Percentiles rank a stretch among this genome's conserved stretches.
These are phyloP conservation scores for Epichloe uncinata DNA, from an alignment of 2,329 filamentous ascomycete genomes.

Conservation along the genomic window DNA sequence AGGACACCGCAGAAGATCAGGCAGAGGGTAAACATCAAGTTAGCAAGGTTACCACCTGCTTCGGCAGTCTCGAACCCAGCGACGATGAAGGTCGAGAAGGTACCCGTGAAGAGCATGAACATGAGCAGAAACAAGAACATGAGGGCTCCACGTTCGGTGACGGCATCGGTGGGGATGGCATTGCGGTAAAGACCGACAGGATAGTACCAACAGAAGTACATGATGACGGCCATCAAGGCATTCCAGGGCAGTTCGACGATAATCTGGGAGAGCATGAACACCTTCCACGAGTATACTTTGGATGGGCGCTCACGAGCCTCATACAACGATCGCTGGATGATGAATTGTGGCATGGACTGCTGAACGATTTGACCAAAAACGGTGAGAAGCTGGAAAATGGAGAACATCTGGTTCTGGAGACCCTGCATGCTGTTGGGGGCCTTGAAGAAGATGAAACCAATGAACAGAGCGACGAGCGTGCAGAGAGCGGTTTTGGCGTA, in stretches of 20 bases:
- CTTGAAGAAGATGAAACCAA: conserved; percentile 69
- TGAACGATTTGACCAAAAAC: conserved; percentile 70
- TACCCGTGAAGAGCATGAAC: conserved; percentile 71
- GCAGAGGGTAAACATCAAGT: conserved; percentile 58
- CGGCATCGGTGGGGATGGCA: conserved; percentile 45
- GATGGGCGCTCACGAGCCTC: conserved; percentile 75
- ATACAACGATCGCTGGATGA: conserved; percentile 68
- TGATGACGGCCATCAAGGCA: conserved; percentile 58
- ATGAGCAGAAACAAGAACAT: conserved; percentile 65
- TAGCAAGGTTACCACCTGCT: conserved; percentile 62
- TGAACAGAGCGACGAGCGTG: conserved; percentile 53
- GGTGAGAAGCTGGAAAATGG: conserved; percentile 71
- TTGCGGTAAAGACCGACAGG: conserved; percentile 66
- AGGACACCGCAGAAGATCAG: conserved; percentile 69
- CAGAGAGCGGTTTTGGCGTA: conserved; percentile 68
- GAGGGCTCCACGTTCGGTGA: conserved; percentile 56
- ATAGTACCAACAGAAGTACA: conserved; percentile 78
- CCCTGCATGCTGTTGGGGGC: conserved; percentile 61
- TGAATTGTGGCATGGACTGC: conserved; percentile 77
- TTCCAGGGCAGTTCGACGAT: conserved; percentile 81
- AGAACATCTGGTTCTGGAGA: conserved; percentile 76
- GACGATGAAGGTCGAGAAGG: conserved; percentile 68
- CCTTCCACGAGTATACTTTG: conserved; percentile 74
- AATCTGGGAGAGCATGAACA: conserved; percentile 74
- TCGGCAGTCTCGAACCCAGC: conserved; percentile 63